These are phyloP conservation scores for Botrytis aclada DNA, from an alignment of 2,329 filamentous ascomycete species.

Conservation along the genomic window DNA sequence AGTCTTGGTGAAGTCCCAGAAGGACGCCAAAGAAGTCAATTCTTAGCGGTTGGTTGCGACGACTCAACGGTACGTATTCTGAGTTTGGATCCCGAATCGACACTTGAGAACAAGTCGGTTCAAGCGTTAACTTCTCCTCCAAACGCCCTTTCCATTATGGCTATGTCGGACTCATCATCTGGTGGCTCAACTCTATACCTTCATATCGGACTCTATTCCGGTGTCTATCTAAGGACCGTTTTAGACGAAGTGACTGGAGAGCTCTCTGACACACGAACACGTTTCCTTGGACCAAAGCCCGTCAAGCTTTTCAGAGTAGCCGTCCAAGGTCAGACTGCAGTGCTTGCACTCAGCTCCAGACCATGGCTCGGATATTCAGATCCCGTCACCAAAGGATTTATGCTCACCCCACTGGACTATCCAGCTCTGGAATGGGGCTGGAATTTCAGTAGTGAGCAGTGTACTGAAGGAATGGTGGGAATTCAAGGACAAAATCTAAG, in stretches of 20 bases:
- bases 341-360: conserved; percentile 85
- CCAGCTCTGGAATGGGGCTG: conserved; percentile 87
- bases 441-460: conserved; percentile 96
- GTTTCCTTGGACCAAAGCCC: conserved; percentile 87
- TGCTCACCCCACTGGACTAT: conserved; percentile 89
- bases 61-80: conserved; percentile 93
- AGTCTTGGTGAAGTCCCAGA: conserved; percentile 90
- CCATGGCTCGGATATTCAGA: conserved; percentile 97
- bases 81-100: conserved; percentile 84
- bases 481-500: conserved; percentile 85
- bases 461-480: conserved; percentile 88
- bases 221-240: conserved; percentile 92
- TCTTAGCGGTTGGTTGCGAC: conserved; percentile 93
- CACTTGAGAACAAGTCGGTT: conserved; percentile 88
- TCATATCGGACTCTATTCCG: conserved; percentile 92
- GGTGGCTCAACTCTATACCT: conserved; percentile 87
- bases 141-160: conserved; percentile 84
- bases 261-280: conserved; percentile 88
- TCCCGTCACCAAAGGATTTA: conserved; percentile 79
- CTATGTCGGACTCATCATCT: conserved; percentile 91
- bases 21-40: conserved; percentile 83
- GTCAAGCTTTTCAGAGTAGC: conserved; percentile 90
- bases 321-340: conserved; percentile 77
- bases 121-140: conserved; percentile 90
- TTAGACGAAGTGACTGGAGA: conserved; percentile 95